These are phyloP conservation scores for Fragaria vesca DNA, from an alignment of 306 rosid genomes.

Conservation along the genomic window DNA sequence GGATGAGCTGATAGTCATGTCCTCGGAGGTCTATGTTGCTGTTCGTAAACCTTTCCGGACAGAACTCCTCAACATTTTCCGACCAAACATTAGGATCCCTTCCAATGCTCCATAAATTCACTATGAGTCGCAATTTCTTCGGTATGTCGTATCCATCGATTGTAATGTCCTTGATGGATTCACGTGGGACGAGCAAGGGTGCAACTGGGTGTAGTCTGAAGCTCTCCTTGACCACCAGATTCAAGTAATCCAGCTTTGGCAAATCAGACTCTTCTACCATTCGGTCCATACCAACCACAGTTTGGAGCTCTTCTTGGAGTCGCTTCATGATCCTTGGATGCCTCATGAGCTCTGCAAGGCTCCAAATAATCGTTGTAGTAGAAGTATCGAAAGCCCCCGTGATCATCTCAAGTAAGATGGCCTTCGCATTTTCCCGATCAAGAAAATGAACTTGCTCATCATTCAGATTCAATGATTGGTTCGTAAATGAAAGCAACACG, in stretches of 20 bases:
- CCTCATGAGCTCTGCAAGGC: conserved; percentile 40
- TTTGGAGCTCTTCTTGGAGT: conserved; percentile 42
- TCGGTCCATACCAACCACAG: conserved; percentile 28
- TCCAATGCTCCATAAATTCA: not conserved
- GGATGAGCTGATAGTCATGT: conserved; percentile 30
- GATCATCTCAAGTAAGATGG: conserved; percentile 34
- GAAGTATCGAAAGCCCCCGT: conserved; percentile 19
- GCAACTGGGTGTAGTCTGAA: conserved; percentile 33
- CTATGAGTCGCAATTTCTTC: conserved; percentile 11
- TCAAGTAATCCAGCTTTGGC: conserved; percentile 27
- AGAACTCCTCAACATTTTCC: not conserved
- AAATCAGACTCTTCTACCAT: conserved; percentile 41
- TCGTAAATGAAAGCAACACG: conserved; percentile 21
- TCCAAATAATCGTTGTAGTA: conserved; percentile 25
- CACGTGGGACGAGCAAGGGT: conserved; percentile 18
- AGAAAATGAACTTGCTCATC: not conserved
- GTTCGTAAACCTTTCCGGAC: not conserved
- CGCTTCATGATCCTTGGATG: conserved; percentile 40
- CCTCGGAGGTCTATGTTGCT: not conserved
- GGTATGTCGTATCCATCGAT: conserved; percentile 21
- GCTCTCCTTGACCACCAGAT: conserved; percentile 29
- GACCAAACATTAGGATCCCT: not conserved
- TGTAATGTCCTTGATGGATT: conserved; percentile 15
- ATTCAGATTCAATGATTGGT: not conserved
- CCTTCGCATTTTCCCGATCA: conserved; percentile 36